Conservation (phyloP, 2,329 filamentous ascomycete species). For the Hypomyces perniciosus region DNA sequence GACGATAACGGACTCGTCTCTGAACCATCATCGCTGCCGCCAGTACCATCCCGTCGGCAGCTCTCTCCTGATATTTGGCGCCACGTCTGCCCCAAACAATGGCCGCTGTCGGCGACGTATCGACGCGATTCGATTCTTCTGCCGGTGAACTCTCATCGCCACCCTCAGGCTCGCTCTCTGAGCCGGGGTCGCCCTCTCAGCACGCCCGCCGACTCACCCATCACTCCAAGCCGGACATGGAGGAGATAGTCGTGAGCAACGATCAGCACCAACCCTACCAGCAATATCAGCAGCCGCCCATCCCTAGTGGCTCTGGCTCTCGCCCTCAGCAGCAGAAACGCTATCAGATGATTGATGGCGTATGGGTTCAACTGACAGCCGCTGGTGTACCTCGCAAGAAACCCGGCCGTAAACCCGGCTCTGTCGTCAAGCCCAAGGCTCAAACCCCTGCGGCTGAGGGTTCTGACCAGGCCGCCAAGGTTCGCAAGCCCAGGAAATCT, state of each 20-base stretch:
- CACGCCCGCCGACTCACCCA: constrained; percentile 25
- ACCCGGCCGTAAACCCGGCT: constrained; percentile 59
- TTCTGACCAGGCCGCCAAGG: constrained; percentile 38
- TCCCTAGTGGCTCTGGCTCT: constrained; percentile 20
- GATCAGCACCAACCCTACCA: constrained; percentile 19
- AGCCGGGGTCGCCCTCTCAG: constrained; percentile 41
- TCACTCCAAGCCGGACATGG: constrained; percentile 31
- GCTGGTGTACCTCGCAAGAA: constrained; percentile 57
- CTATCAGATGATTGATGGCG: constrained; percentile 32
- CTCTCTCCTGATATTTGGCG: not conserved
- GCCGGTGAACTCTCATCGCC: constrained; percentile 46
- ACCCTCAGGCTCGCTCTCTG: constrained; percentile 44
- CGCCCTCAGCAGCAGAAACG: constrained; percentile 22
- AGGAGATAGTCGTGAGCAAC: constrained; percentile 45
- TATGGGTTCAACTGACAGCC: constrained; percentile 47
- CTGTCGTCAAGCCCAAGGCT: constrained; percentile 39
- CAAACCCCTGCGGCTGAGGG: constrained; percentile 28
- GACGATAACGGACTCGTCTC: constrained; percentile 9
- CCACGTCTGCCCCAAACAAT: constrained; percentile 16
- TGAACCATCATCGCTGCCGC: constrained; percentile 1
- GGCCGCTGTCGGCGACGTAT: constrained; percentile 26
- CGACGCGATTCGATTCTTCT: constrained; percentile 41
- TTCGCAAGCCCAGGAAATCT: constrained; percentile 49
- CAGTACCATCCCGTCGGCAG: constrained; percentile 1
- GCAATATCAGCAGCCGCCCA: constrained; percentile 22